Evolutionary conservation across 1,139 yeast species (phyloP).

Genomic region (Meyerozyma smithsonii): DNA sequence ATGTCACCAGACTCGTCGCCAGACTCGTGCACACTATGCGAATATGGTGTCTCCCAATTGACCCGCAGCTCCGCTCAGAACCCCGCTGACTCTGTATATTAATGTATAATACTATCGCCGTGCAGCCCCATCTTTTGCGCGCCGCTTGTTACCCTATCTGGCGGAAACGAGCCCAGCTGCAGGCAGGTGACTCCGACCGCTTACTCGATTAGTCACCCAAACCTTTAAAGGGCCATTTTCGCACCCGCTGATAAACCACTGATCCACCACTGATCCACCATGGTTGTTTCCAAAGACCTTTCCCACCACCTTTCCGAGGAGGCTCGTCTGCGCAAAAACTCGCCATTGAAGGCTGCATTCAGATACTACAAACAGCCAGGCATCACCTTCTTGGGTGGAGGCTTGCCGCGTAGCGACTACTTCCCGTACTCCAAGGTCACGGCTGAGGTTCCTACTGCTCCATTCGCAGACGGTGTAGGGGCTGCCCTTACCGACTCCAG

Average conservation of each 20-base stretch:
- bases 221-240: background rate
- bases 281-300: slow-evolving; percentile 53
- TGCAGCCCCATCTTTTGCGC: background rate
- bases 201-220: background rate
- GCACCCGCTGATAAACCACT: background rate
- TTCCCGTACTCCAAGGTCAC: slow-evolving; percentile 83
- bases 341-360: slow-evolving; percentile 82
- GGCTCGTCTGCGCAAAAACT: slow-evolving; percentile 69
- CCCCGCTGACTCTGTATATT: background rate
- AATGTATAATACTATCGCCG: background rate
- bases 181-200: background rate
- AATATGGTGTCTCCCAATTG: too few species aligned
- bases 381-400: slow-evolving; percentile 90
- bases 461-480: slow-evolving; percentile 72
- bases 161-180: background rate
- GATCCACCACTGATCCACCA: background rate
- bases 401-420: slow-evolving; percentile 82
- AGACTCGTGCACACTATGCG: too few species aligned
- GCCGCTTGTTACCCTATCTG: background rate
- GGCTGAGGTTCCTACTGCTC: slow-evolving; percentile 71
- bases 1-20: too few species aligned
- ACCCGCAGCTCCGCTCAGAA: too few species aligned
- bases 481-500: slow-evolving; percentile 52
- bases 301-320: slow-evolving; percentile 73
- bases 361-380: slow-evolving; percentile 69